Evolutionary conservation across 768 basidiomycete genomes (phyloP).

Genomic region (Gelatoporia subvermispora): DNA sequence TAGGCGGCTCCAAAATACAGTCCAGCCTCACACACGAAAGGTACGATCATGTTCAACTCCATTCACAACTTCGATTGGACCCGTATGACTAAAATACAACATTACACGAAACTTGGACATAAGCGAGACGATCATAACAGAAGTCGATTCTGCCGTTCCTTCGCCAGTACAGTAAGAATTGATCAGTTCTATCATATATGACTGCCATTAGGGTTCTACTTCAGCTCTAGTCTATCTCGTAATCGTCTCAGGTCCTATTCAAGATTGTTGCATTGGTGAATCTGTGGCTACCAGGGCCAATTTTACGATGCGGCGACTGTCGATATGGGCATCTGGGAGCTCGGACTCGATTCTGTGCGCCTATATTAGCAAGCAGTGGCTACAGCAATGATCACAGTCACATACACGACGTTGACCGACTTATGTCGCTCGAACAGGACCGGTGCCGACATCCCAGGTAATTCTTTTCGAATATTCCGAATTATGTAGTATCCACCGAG

Average conservation of each 20-base stretch:
- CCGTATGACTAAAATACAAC: too few relatives aligned
- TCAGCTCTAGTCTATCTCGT: neutral
- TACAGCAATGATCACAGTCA: constrained; percentile 3
- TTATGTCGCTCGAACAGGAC: constrained; percentile 46
- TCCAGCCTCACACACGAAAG: too few relatives aligned
- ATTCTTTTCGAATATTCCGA: constrained; percentile 38
- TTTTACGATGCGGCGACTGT: constrained; percentile 46
- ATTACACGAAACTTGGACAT: too few relatives aligned
- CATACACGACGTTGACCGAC: constrained; percentile 46
- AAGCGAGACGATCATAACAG: too few relatives aligned
- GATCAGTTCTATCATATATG: neutral
- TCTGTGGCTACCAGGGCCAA: constrained; percentile 49
- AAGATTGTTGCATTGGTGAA: constrained; percentile 14
- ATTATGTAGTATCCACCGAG: constrained; percentile 50
- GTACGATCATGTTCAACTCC: too few relatives aligned
- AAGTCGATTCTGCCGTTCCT: too few relatives aligned
- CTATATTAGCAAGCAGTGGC: neutral
- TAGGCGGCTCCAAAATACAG: too few relatives aligned
- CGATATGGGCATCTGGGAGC: constrained; percentile 27
- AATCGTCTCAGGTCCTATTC: neutral
- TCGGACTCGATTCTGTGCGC: constrained; percentile 38
- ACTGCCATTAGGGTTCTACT: too few relatives aligned
- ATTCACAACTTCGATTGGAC: too few relatives aligned
- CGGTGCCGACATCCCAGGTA: constrained; percentile 28
- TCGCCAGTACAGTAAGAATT: neutral